phyloP scores from a whole-genome alignment of 371 early-diverging fungal genomes.

The Actinomortierella ambigua region DNA sequence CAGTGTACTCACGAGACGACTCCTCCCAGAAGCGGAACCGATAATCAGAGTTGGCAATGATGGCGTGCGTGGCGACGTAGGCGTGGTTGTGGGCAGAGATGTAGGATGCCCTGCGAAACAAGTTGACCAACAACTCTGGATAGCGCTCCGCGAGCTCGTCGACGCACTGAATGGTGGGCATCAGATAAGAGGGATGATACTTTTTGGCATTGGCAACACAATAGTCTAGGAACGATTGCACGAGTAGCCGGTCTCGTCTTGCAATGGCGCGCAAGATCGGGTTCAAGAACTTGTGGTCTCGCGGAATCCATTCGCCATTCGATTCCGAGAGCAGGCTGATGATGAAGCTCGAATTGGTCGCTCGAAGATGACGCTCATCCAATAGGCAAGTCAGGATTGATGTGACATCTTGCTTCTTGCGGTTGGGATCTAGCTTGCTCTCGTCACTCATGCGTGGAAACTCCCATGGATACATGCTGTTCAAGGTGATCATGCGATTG shows the following conservation, averaged over 20 bases:
- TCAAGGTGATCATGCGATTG: conserved; percentile 41
- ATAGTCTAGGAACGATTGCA: conserved; percentile 36
- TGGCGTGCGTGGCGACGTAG: conserved; percentile 37
- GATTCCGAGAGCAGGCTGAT: conserved; percentile 26
- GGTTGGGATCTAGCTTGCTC: not conserved
- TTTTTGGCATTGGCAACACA: conserved; percentile 44
- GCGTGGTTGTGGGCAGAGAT: conserved; percentile 34
- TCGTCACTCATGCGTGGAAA: not conserved
- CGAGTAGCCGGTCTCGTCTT: conserved; percentile 19
- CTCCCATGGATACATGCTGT: too few relatives aligned
- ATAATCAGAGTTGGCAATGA: conserved; percentile 38
- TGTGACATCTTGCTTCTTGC: conserved; percentile 9
- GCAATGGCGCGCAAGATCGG: conserved; percentile 42
- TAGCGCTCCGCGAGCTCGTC: conserved; percentile 38
- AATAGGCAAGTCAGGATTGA: conserved; percentile 32
- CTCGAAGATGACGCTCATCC: conserved; percentile 23
- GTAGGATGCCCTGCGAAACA: conserved; percentile 41
- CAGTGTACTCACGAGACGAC: conserved; percentile 34
- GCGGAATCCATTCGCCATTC: conserved; percentile 47
- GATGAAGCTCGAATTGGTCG: conserved; percentile 28
- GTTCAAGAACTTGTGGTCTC: conserved; percentile 28
- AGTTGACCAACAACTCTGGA: conserved; percentile 25
- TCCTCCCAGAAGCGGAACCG: conserved; percentile 38
- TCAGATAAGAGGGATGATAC: conserved; percentile 41
- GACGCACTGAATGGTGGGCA: conserved; percentile 45